phyloP scores from a whole-genome alignment of 106 monocot species.

The Acorus gramineus region DNA sequence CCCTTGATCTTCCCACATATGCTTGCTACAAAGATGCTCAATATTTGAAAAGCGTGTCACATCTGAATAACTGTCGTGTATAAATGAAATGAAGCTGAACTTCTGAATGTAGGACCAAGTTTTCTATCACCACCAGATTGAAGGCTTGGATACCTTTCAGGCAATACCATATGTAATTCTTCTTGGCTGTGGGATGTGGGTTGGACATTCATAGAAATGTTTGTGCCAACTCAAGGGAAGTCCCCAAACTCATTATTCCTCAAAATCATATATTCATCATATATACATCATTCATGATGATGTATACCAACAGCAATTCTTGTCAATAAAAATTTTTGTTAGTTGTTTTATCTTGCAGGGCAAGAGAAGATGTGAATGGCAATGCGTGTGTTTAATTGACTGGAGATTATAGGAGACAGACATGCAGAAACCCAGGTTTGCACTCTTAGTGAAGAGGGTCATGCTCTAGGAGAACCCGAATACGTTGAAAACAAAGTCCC shows the following conservation, averaged over 20 bases:
- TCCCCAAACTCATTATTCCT: too few relatives aligned
- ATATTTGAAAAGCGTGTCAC: constrained; percentile 23
- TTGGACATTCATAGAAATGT: too few relatives aligned
- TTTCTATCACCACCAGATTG: constrained; percentile 20
- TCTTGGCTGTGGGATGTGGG: too few relatives aligned
- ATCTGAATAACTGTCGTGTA: constrained; percentile 4
- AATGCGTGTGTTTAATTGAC: constrained; percentile 1
- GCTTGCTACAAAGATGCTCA: constrained; percentile 53
- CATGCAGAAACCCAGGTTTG: constrained; percentile 24
- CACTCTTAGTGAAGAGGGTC: constrained; percentile 36
- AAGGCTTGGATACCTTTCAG: constrained; percentile 38
- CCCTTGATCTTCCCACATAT: constrained; percentile 77
- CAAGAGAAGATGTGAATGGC: too few relatives aligned
- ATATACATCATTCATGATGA: too few relatives aligned
- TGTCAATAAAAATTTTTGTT: too few relatives aligned
- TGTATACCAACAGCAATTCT: too few relatives aligned
- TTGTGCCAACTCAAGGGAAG: too few relatives aligned
- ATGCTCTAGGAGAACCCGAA: constrained; percentile 47
- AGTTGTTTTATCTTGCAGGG: too few relatives aligned
- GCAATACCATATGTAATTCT: too few relatives aligned
- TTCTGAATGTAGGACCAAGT: too few relatives aligned
- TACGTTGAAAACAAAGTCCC: constrained; percentile 51
- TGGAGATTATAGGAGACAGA: constrained; percentile 35
- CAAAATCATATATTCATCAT: too few relatives aligned
- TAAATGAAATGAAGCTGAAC: background rate